phyloP scores from a whole-genome alignment of 177 flowering plant genomes.

The Vitis hybrid region DNA sequence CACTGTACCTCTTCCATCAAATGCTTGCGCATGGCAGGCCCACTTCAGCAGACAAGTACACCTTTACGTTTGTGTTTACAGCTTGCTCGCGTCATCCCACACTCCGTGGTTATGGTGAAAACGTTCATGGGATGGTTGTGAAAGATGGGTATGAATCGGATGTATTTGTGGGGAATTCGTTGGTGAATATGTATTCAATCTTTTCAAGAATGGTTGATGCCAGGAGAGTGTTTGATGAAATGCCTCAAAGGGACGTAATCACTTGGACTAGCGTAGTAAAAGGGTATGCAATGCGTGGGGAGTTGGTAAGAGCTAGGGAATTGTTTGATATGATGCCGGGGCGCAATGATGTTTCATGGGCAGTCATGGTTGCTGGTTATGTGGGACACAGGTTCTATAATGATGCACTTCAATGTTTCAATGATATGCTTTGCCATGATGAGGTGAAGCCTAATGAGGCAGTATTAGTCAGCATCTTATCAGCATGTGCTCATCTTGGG shows the following conservation, averaged over 20 bases:
- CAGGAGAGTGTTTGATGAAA: conserved; percentile 3
- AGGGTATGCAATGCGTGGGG: conserved; percentile 8
- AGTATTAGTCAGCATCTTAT: conserved; percentile 3
- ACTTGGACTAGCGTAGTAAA: conserved; percentile 6
- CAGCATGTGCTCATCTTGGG: conserved; percentile 8
- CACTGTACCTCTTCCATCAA: no score
- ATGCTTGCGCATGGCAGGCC: no score
- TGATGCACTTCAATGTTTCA: conserved; percentile 3
- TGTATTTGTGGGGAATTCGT: conserved; percentile 9
- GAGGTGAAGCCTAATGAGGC: conserved; percentile 1
- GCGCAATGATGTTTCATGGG: conserved; percentile 8
- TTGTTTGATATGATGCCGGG: conserved; percentile 3
- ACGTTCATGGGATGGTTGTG: background rate
- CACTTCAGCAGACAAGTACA: no score
- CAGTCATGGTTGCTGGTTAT: conserved; percentile 5
- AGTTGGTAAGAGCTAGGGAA: background rate
- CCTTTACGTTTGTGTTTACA: no score
- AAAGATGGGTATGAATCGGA: conserved; percentile 5
- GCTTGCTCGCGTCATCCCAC: no score
- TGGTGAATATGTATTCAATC: conserved; percentile 5
- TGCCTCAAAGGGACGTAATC: conserved; percentile 6
- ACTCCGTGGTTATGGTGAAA: no score
- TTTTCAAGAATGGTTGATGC: background rate
- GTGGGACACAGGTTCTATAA: background rate
- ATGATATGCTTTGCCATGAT: conserved; percentile 1